Evolutionary conservation across 805 yeast genomes (phyloP).

Genomic region (Zygotorulaspora florentina): DNA sequence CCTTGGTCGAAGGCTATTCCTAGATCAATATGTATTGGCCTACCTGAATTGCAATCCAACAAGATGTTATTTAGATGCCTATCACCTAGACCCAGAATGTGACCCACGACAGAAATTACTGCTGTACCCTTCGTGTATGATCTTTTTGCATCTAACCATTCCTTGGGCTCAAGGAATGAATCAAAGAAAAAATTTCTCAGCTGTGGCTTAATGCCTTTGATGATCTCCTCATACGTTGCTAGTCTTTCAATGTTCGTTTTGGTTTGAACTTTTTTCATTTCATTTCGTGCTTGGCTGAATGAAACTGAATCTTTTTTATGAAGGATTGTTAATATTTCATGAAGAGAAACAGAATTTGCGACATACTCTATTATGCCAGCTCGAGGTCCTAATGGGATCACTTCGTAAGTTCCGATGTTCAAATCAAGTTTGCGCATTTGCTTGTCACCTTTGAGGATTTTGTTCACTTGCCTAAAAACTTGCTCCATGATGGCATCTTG

Average conservation of each 20-base stretch:
- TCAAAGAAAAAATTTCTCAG: conserved; percentile 67
- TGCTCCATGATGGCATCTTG: conserved; percentile 98
- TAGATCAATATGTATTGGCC: conserved; percentile 90
- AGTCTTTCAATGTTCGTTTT: conserved; percentile 43
- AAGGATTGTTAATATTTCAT: conserved; percentile 60
- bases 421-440: conserved; percentile 55
- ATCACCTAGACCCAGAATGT: conserved; percentile 89
- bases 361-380: conserved; percentile 92
- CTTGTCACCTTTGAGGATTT: conserved; percentile 51
- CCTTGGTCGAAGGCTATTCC: conserved; percentile 98
- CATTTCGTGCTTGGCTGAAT: conserved; percentile 54
- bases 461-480: conserved; percentile 83
- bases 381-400: conserved; percentile 81
- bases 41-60: conserved; percentile 77
- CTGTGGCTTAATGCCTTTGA: conserved; percentile 55
- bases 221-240: conserved; percentile 45
- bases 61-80: conserved; percentile 88
- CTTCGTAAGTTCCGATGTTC: conserved; percentile 77
- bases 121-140: conserved; percentile 77
- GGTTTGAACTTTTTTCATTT: conserved; percentile 57
- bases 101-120: conserved; percentile 79
- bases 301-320: conserved; percentile 53
- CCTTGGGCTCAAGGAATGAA: conserved; percentile 59
- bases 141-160: conserved; percentile 67
- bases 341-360: conserved; percentile 63